A percentile compares a stretch with the other conserved stretches of the same genome.
These are phyloP conservation scores for Saitozyma sp. DNA, from an alignment of 768 basidiomycete species.

Conservation along the genomic window DNA sequence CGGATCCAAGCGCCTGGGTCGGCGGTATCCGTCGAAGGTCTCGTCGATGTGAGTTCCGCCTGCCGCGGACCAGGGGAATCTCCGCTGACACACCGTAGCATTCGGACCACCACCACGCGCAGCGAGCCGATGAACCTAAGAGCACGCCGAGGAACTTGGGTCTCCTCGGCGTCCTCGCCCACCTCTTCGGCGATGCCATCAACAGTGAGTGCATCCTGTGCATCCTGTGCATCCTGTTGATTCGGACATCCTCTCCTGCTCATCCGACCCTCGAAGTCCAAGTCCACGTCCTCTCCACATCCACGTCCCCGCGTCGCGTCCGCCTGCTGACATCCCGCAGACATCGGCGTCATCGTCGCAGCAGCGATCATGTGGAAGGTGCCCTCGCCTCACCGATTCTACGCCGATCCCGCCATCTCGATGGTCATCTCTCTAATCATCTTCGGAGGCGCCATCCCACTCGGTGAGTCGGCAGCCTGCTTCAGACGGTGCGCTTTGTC, in stretches of 20 bases:
- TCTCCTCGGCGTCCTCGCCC: constrained; percentile 58
- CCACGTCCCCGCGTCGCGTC: background rate
- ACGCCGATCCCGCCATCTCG: constrained; percentile 62
- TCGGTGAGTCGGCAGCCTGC: constrained; percentile 54
- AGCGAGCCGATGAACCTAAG: constrained; percentile 27
- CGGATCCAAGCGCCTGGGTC: background rate
- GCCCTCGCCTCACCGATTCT: constrained; percentile 57
- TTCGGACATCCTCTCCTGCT: too few relatives aligned
- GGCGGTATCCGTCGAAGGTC: background rate
- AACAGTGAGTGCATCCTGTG: constrained; percentile 57
- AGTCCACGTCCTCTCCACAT: background rate
- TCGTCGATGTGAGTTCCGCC: background rate
- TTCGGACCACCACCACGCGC: constrained; percentile 59
- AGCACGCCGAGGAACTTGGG: constrained; percentile 57
- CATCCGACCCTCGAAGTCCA: too few relatives aligned
- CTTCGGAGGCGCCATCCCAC: constrained; percentile 60
- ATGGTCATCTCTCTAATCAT: constrained; percentile 60
- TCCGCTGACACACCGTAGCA: constrained; percentile 57
- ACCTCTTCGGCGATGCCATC: constrained; percentile 61
- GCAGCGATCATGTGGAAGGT: constrained; percentile 60
- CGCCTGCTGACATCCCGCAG: constrained; percentile 42
- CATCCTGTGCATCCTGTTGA: constrained; percentile 29
- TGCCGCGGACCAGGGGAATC: background rate
- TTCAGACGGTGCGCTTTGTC: background rate
- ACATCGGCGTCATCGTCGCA: constrained; percentile 61